Percentiles rank a stretch among this genome's conserved stretches.
These are phyloP conservation scores for Verbascum thapsus DNA, from an alignment of 257 asterid genomes.

Conservation along the genomic window DNA sequence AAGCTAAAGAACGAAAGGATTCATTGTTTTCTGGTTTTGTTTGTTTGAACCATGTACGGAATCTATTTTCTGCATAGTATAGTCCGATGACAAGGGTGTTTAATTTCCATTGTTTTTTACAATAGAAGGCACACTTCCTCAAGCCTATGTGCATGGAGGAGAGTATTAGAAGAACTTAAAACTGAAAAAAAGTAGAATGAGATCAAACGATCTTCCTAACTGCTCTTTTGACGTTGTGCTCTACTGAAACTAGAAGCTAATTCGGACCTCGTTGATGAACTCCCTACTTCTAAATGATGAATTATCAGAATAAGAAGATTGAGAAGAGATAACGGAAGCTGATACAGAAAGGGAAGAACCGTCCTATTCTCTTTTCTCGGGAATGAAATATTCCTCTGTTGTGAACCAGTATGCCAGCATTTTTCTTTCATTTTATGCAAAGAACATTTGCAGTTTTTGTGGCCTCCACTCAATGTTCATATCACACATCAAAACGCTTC, in stretches of 20 bases:
- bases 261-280: not conserved
- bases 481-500: constrained; percentile 38
- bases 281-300: not conserved
- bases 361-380: constrained; percentile 15
- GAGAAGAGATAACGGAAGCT: constrained; percentile 26
- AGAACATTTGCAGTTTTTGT: constrained; percentile 39
- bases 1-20: no score
- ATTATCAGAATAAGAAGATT: not conserved
- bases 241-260: not conserved
- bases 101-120: no score
- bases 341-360: constrained; percentile 15
- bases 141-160: not conserved
- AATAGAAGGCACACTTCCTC: constrained; percentile 2
- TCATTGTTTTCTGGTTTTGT: no score
- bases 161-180: not conserved
- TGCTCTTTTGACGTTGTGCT: constrained; percentile 6
- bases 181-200: not conserved
- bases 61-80: no score
- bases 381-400: constrained; percentile 26
- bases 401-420: constrained; percentile 14
- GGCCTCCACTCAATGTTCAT: constrained; percentile 41
- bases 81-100: no score
- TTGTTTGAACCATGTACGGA: no score
- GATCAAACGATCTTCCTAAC: not conserved
- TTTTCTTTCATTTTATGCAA: constrained; percentile 28